Evolutionary conservation across 2,329 filamentous ascomycete genomes (phyloP).

Genomic region (Coleophoma crateriformis): DNA sequence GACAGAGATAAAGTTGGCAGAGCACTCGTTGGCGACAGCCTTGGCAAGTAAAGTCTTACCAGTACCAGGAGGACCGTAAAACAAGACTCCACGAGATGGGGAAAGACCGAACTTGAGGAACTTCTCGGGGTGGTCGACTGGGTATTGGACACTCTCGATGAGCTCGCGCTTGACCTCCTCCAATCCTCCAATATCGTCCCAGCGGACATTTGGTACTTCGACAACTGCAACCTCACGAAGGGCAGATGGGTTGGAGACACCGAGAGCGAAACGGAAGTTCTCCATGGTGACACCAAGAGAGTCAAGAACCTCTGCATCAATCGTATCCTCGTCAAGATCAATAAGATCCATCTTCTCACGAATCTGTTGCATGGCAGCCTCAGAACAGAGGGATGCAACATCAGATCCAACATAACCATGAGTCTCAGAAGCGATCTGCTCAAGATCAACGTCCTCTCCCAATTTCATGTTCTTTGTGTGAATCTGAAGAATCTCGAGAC

Average conservation of each 20-base stretch:
- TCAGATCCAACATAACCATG: slow-evolving; percentile 99
- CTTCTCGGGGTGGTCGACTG: slow-evolving; percentile 98
- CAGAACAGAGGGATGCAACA: slow-evolving; percentile 95
- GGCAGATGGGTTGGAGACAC: slow-evolving; percentile 96
- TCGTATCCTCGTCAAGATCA: slow-evolving; percentile 97
- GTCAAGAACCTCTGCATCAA: slow-evolving; percentile 96
- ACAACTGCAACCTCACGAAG: slow-evolving; percentile 98
- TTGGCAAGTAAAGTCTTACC: slow-evolving; percentile 99
- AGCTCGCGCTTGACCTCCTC: slow-evolving; percentile 99
- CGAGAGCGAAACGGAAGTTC: slow-evolving; percentile 98
- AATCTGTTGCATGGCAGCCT: slow-evolving; percentile 99
- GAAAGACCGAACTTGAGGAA: slow-evolving; percentile 99
- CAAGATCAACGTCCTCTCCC: slow-evolving; percentile 90
- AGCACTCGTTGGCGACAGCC: slow-evolving; percentile 98
- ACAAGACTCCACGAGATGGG: slow-evolving; percentile 94
- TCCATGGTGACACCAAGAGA: slow-evolving; percentile 99
- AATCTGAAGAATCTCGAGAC: slow-evolving; percentile 97
- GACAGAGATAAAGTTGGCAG: slow-evolving; percentile 99
- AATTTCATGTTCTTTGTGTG: slow-evolving; percentile 99
- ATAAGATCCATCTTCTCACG: slow-evolving; percentile 99
- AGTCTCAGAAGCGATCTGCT: slow-evolving; percentile 94
- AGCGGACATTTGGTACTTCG: slow-evolving; percentile 97
- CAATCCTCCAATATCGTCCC: slow-evolving; percentile 99
- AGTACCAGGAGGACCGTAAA: slow-evolving; percentile 98
- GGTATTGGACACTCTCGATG: slow-evolving; percentile 98